Base-by-base conservation (phyloP, 169 alveolate species). In the Babesia microti region DNA sequence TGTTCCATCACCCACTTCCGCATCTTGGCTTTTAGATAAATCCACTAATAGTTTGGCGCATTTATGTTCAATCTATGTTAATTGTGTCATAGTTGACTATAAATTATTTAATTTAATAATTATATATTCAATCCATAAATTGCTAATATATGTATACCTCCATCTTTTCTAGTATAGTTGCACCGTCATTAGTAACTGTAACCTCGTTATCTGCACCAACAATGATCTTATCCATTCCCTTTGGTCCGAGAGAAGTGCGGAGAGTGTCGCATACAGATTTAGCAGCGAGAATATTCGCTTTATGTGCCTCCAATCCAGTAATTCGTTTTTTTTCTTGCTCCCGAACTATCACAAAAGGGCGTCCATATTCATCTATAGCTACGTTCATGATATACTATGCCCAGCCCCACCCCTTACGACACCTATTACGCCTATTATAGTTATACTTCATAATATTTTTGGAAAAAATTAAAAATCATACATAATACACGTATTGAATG, bases 1-100 rank as follows among this genome's bases (percentile, higher is more conserved):
- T 42, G 99, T 97, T 22, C 99, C 99, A 69, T 97, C 99, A 27
- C 99, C 99, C 39, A 94, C 92, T 72, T 97, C 99, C 46, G 91
- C 93, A 56, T 97, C 99, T 79, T 97, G 98, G 51, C 97, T 85
- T 55, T 89, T 78, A 11, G 98, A 91, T 19, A 97, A 79, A 60
- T 97, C 99, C 9, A 95, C 99, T 53, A 97, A 72, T 22, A 97
- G 82, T 78, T 91, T 93, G 30, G 98, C 99, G 50, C 96, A 88
- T 60, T 95, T 97, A 69, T 92, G 97, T 65, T 89, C 83, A 6
- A 92, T 74, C 80, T 85, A 79, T 80, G 44, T 4, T 26, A 4
- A 45, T 14, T 28, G 22, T 3, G 9, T 14, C 59, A 19, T 44
- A 41, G 49, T 15, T 14, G 18, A 15, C 27, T 19, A 50, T 12